phyloP scores from a whole-genome alignment of 2,329 filamentous ascomycete genomes.

The Diaporthe vaccinii region DNA sequence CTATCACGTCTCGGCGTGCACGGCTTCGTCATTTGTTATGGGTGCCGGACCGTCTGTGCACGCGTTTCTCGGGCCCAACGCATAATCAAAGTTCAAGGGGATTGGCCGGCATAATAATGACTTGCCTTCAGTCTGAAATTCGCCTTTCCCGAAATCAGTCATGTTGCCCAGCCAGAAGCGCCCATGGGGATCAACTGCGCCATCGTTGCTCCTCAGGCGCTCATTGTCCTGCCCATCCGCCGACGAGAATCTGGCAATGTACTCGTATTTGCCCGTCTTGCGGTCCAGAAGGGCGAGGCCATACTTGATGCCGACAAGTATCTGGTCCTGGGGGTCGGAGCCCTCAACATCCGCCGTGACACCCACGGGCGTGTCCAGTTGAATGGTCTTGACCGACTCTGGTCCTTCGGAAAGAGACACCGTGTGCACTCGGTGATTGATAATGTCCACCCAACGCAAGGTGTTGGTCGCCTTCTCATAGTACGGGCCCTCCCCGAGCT shows the following conservation, averaged over 20 bases:
- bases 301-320: conserved; percentile 84
- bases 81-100: conserved; percentile 1
- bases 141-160: conserved; percentile 76
- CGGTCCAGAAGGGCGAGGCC: conserved; percentile 85
- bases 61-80: neutral
- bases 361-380: conserved; percentile 68
- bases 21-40: neutral
- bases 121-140: conserved; percentile 72
- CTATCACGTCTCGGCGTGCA: neutral
- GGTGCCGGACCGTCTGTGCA: neutral
- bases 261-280: conserved; percentile 65
- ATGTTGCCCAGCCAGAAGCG: conserved; percentile 89
- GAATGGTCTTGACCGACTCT: conserved; percentile 71
- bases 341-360: conserved; percentile 86
- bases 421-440: conserved; percentile 79
- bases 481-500: conserved; percentile 80
- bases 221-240: conserved; percentile 56
- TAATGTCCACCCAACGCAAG: conserved; percentile 87
- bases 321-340: conserved; percentile 70
- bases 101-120: conserved; percentile 39
- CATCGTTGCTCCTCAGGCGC: conserved; percentile 82
- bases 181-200: conserved; percentile 82
- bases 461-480: conserved; percentile 75
- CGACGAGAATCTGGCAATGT: conserved; percentile 63
- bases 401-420: conserved; percentile 76